These are phyloP conservation scores for Centrapalus pauciflorus DNA, from an alignment of 129 eudicot species.

Conservation along the genomic window DNA sequence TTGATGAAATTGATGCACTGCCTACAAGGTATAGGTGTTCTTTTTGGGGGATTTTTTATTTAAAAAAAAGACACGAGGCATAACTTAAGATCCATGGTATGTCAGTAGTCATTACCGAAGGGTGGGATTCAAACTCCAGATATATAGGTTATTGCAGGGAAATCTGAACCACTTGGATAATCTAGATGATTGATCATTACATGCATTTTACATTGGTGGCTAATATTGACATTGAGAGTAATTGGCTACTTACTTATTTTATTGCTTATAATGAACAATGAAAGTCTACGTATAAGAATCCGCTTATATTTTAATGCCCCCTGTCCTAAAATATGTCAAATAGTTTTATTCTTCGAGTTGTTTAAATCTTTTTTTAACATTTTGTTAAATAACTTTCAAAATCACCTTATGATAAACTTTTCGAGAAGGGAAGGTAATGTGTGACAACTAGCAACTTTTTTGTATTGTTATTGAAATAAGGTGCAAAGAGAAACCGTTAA, in stretches of 20 bases:
- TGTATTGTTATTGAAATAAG: neutral
- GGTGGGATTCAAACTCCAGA: too few species aligned
- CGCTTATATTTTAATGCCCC: neutral
- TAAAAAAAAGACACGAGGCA: neutral
- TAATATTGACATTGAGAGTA: neutral
- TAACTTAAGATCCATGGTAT: neutral
- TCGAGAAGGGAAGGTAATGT: neutral
- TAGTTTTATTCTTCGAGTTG: neutral
- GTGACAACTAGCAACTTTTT: neutral
- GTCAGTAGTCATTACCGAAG: too few species aligned
- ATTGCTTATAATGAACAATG: neutral
- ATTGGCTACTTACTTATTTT: neutral
- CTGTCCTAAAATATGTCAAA: neutral
- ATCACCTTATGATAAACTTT: neutral
- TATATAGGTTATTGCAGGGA: too few species aligned
- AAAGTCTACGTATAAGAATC: neutral
- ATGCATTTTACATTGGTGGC: neutral
- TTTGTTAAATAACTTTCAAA: neutral
- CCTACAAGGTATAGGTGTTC: conserved; percentile 60
- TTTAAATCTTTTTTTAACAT: neutral
- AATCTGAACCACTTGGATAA: too few species aligned
- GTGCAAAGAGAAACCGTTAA: neutral
- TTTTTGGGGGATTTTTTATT: neutral
- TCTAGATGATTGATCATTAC: neutral
- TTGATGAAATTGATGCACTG: conserved; percentile 94